Conservation (phyloP, 1,284 basidiomycete species). For the Irpex rosettiformis region DNA sequence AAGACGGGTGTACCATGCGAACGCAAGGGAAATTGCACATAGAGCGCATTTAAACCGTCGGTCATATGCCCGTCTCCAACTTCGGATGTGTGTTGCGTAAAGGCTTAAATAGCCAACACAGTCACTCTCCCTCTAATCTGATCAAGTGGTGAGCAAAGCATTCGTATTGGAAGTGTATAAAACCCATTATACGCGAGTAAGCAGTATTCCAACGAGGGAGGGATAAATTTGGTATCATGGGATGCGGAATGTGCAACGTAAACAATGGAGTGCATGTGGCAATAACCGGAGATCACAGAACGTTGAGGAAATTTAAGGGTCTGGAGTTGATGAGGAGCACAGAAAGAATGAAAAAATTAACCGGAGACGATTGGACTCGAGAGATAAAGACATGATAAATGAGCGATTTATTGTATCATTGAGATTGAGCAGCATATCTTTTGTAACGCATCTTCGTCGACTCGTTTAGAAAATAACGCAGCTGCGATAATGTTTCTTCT, state of each 20-base stretch:
- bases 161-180: neutral
- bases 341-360: neutral
- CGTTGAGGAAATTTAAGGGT: neutral
- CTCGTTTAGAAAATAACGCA: slow-evolving; percentile 23
- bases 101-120: too few relatives aligned
- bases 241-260: neutral
- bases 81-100: too few relatives aligned
- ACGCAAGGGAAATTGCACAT: neutral
- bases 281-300: neutral
- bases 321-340: neutral
- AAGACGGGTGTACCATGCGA: neutral
- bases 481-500: slow-evolving; percentile 2
- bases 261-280: neutral
- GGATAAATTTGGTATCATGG: neutral
- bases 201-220: neutral
- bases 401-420: neutral
- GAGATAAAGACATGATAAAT: neutral
- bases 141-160: too few relatives aligned
- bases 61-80: neutral
- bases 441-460: slow-evolving; percentile 22
- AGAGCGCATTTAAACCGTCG: neutral
- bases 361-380: neutral
- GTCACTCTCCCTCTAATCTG: too few relatives aligned
- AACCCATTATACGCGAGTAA: neutral
- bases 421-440: neutral